These are phyloP conservation scores for Marasmius fiardii DNA, from an alignment of 1,284 basidiomycete genomes.

Conservation along the genomic window DNA sequence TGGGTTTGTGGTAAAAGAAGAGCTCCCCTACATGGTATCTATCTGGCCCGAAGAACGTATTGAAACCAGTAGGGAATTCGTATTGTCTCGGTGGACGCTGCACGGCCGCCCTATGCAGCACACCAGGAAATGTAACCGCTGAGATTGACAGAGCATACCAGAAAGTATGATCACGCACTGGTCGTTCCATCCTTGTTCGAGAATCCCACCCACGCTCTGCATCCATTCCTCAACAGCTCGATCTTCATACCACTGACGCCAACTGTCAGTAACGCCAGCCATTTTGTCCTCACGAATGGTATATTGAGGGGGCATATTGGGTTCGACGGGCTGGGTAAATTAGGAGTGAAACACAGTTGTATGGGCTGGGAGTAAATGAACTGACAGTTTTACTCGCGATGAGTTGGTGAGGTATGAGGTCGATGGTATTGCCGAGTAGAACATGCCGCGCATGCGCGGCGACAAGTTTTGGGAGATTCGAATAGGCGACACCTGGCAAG, in stretches of 20 bases:
- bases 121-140: not conserved
- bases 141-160: conserved; percentile 1
- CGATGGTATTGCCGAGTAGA: conserved; percentile 52
- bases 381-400: conserved; percentile 74
- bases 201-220: conserved; percentile 82
- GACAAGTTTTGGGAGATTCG: conserved; percentile 73
- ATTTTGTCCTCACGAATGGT: conserved; percentile 73
- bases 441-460: conserved; percentile 69
- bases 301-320: conserved; percentile 58
- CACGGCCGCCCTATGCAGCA: conserved; percentile 42
- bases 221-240: conserved; percentile 93
- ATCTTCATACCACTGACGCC: conserved; percentile 80
- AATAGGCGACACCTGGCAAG: conserved; percentile 61
- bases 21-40: conserved; percentile 87
- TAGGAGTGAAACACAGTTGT: not conserved
- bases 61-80: conserved; percentile 97
- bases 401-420: conserved; percentile 82
- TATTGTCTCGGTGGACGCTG: conserved; percentile 64
- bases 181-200: conserved; percentile 88
- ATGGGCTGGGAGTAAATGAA: conserved; percentile 11
- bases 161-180: conserved; percentile 47
- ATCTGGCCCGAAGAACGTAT: conserved; percentile 80
- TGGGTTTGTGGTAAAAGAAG: conserved; percentile 80
- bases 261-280: conserved; percentile 72
- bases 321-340: conserved; percentile 56